Evolutionary conservation across 176 grass and related monocot genomes (phyloP).

Genomic region (bread wheat (Triticum aestivum)): IWGSC_CS_RefSeq_v2.1 NC_057799.1:588112332-588112831

Average conservation of each 20-base stretch:
- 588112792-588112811: too few relatives aligned
- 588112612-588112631: too few relatives aligned
- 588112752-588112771: not conserved
- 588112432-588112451: not conserved
- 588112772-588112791: not conserved
- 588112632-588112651: too few relatives aligned
- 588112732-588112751: not conserved
- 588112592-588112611: too few relatives aligned
- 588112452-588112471: not conserved
- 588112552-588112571: too few relatives aligned
- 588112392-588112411: not conserved
- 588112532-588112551: not conserved
- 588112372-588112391: not conserved
- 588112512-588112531: not conserved
- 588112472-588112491: not conserved
- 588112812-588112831: not conserved
- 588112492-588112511: not conserved
- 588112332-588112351: not conserved
- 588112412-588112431: not conserved
- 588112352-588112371: not conserved
- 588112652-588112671: too few relatives aligned
- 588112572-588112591: too few relatives aligned
- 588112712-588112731: too few relatives aligned
- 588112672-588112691: too few relatives aligned
- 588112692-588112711: too few relatives aligned